Base-by-base conservation (phyloP, 139 green algal genomes). In the Chlamydomonas sp. region DNA sequence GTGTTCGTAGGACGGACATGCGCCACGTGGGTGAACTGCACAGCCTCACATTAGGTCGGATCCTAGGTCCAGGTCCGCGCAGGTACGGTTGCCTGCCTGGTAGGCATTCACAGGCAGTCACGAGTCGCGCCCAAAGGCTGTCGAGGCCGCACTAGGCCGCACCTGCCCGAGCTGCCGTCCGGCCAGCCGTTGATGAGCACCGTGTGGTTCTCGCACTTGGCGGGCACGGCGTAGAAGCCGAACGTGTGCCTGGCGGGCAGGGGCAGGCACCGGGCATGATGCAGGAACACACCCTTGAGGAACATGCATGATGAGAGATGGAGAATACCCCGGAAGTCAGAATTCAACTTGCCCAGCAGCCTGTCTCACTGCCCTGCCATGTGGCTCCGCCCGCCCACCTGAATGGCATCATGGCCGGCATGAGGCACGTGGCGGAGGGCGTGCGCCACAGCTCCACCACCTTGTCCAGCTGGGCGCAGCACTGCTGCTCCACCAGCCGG, bases 181-280 rank as follows among this genome's bases (percentile, higher is more conserved):
- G 84, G 84, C 84, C 84, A 88, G n/a, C 84, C 84, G 20, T 88
- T 88, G 12, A 88, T 59, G 1, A 88, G 84, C 60, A 67, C 59
- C 20, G 75, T 74, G 2, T 77, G 72, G 72, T 75, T 17, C 16
- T 83, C 62, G 17, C 84, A 88, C 3, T 71, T 71, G 6, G 84
- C 84, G 6, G 58, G 17, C 1, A 58, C 74, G 31, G 82, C 73
- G 84, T 88, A 88, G 74, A 82, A 88, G 17, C 84, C 84, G 66
- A 88, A 88, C 20, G 84, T 75, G 74, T 88, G 15, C 20, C 79
- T 84, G 79, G 20, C 20, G 18, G 14, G 1, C 18, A 62, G 67
- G 67, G 18, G 31, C 20, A 83, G 1, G 77, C 7, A 12, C 20
- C 20, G 4, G 6, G 20, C 8, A 16, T 12, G 20, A 6, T 10